These are phyloP conservation scores for Boletus vinaceobasis DNA, from an alignment of 768 basidiomycete genomes.

Conservation along the genomic window DNA sequence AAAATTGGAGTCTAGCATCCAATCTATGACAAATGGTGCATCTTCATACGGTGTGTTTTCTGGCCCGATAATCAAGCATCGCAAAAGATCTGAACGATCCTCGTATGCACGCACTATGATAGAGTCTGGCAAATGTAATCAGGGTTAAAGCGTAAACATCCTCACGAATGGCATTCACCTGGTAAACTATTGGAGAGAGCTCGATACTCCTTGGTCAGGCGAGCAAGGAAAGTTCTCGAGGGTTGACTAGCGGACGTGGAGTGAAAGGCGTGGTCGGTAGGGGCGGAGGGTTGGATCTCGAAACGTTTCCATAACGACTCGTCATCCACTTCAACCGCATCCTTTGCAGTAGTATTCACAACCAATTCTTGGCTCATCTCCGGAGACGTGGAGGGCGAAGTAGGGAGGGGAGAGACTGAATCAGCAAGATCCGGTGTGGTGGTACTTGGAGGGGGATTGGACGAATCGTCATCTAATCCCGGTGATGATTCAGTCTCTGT, in stretches of 20 bases:
- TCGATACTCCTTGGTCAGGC: slow-evolving; percentile 82
- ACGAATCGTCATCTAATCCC: slow-evolving; percentile 16
- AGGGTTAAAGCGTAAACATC: not conserved
- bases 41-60: slow-evolving; percentile 94
- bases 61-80: slow-evolving; percentile 88
- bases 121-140: slow-evolving; percentile 49
- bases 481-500: slow-evolving; percentile 23
- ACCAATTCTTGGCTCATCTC: slow-evolving; percentile 31
- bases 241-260: slow-evolving; percentile 58
- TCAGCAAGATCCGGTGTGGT: slow-evolving; percentile 20
- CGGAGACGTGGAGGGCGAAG: slow-evolving; percentile 31
- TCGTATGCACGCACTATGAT: slow-evolving; percentile 91
- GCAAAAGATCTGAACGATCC: slow-evolving; percentile 81
- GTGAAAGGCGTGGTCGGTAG: slow-evolving; percentile 80
- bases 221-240: slow-evolving; percentile 67
- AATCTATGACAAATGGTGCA: slow-evolving; percentile 93
- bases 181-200: slow-evolving; percentile 77
- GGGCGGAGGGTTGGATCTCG: slow-evolving; percentile 69
- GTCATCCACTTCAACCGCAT: slow-evolving; percentile 31
- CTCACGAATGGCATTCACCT: slow-evolving; percentile 45
- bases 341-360: slow-evolving; percentile 26
- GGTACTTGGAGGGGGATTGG: slow-evolving; percentile 13
- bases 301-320: slow-evolving; percentile 76
- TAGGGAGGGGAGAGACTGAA: slow-evolving; percentile 23
- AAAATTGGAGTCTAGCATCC: slow-evolving; percentile 83